phyloP scores from a whole-genome alignment of 2,329 filamentous ascomycete genomes.

The Pseudopyrenochaeta lycopersici region DNA sequence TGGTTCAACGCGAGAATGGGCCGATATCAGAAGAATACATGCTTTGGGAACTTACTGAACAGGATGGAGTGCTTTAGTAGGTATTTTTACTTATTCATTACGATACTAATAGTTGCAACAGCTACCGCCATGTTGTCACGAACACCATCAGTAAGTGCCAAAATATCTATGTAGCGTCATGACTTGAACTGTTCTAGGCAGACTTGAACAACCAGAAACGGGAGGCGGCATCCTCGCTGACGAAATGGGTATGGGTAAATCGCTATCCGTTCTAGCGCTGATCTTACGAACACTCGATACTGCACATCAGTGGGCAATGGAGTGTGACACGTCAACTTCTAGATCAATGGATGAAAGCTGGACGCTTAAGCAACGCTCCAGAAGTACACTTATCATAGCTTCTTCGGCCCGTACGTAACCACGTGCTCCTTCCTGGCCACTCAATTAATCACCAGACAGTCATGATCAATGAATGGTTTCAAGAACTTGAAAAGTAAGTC shows the following conservation, averaged over 20 bases:
- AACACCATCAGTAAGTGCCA: conserved; percentile 30
- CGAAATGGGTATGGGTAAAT: conserved; percentile 70
- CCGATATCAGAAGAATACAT: conserved; percentile 37
- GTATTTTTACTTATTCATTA: neutral
- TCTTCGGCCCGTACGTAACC: conserved; percentile 33
- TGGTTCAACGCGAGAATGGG: conserved; percentile 40
- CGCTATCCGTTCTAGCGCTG: conserved; percentile 62
- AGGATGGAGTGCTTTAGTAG: conserved; percentile 32
- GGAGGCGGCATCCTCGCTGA: conserved; percentile 58
- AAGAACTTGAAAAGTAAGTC: conserved; percentile 48
- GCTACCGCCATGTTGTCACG: conserved; percentile 54
- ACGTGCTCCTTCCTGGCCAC: conserved; percentile 36
- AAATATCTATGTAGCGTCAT: neutral
- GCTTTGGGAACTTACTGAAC: conserved; percentile 33
- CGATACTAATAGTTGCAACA: conserved; percentile 4
- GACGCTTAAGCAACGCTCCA: conserved; percentile 14
- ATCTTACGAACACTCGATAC: conserved; percentile 54
- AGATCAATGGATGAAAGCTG: neutral
- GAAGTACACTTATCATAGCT: conserved; percentile 39
- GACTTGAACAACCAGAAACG: conserved; percentile 30
- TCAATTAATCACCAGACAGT: conserved; percentile 39
- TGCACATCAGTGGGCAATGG: conserved; percentile 48
- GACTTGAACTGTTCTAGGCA: neutral
- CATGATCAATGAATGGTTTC: conserved; percentile 44
- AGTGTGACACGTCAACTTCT: neutral